Base-by-base conservation (phyloP, 345 rosid genomes). In the Syzygium grande region DNA sequence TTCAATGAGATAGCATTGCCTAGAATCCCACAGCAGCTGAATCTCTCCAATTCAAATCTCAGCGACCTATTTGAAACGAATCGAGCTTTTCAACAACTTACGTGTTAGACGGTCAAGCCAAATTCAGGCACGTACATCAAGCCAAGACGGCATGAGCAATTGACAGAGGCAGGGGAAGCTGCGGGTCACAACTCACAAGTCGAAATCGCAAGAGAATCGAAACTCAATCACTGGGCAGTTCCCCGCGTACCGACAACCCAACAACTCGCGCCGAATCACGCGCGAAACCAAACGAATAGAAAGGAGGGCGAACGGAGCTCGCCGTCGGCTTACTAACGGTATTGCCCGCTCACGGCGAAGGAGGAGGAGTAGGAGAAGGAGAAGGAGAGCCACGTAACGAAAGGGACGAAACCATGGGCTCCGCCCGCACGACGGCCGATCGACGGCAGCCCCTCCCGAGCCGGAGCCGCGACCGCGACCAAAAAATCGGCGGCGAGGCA, bases 271-370 rank as follows among this genome's bases (percentile, higher is more conserved):
- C 27, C 25, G 80, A 73, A 73, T 73, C 46, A 21, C 49, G 25
- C 80, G 46, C 46, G 13, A 55, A 7, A 21, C 59, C 25, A 8
- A 55, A 6, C 4, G 25, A 3, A 21, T 8, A 7, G 59, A 21
- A 55, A 55, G 59, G 17, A 55, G 59, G 17, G 8, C 49, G 7
- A 43, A 19, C 80, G 5, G 80, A 34, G 49, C 46, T 73, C 11
- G 80, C 1, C 0, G 46, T 9, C 1, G 80, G 80, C 19, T 73
- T 15, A 34, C 0, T 21, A 43, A 43, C 7, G 25, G 59, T 3
- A 8, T 21, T 21, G 59, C 25, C 59, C 9, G 59, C 59, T 55
- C 59, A 25, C 19, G 63, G 12, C n/a, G 80, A 22, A 11, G 80
- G 38, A 9, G 79, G 9, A 52, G 19, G 16, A 52, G 54, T 1